A percentile compares a stretch with the other conserved stretches of the same genome.
phyloP scores from a whole-genome alignment of 495 filamentous ascomycete genomes.

The Rhypophila decipiens region DNA sequence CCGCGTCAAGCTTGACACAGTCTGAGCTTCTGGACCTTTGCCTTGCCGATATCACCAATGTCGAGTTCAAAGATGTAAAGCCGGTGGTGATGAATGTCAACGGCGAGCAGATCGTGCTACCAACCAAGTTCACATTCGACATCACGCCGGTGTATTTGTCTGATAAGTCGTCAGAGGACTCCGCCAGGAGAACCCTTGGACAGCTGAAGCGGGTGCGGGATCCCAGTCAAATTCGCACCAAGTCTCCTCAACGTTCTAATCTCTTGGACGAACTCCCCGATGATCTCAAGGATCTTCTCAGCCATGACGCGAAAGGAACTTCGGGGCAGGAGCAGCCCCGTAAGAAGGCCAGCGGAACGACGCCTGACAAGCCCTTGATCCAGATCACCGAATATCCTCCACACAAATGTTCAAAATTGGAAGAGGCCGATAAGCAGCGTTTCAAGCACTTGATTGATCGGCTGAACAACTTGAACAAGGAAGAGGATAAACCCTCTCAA shows the following conservation, averaged over 20 bases:
- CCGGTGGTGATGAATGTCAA: slow-evolving; percentile 16
- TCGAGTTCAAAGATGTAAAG: slow-evolving; percentile 14
- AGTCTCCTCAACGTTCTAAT: slow-evolving; percentile 1
- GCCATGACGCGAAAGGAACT: no score
- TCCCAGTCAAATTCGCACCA: not conserved
- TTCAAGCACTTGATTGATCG: slow-evolving; percentile 18
- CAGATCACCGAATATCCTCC: not conserved
- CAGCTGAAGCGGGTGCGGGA: slow-evolving; percentile 10
- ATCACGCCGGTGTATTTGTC: slow-evolving; percentile 5
- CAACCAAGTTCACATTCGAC: slow-evolving; percentile 21
- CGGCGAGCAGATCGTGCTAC: slow-evolving; percentile 15
- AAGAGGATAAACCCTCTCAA: not conserved
- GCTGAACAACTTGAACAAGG: slow-evolving; percentile 13
- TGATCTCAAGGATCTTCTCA: not conserved
- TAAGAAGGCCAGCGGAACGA: not conserved
- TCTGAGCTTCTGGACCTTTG: not conserved
- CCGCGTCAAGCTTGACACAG: not conserved
- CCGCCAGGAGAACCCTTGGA: not conserved
- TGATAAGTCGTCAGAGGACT: not conserved
- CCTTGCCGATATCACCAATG: slow-evolving; percentile 3
- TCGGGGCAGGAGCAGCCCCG: no score
- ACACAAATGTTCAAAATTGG: no score
- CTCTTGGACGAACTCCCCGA: not conserved
- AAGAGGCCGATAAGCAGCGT: slow-evolving; percentile 10
- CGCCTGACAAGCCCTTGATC: not conserved